Conservation (phyloP, 768 basidiomycete species). For the Leccinum ochraceum region DNA sequence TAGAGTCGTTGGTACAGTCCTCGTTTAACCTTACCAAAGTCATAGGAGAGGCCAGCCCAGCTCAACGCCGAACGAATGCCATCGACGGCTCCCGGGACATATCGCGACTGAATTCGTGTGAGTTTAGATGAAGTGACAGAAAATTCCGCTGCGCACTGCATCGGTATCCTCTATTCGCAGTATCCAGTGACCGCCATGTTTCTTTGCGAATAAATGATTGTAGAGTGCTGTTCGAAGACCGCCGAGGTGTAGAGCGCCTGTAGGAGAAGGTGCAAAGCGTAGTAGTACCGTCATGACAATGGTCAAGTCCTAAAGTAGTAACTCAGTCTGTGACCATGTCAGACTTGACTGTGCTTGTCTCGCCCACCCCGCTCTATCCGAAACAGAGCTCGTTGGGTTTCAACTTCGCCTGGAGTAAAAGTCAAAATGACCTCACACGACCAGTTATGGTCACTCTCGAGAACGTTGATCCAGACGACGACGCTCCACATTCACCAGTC, state of each 20-base stretch:
- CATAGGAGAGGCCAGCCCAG: constrained; percentile 92
- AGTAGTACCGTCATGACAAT: constrained; percentile 55
- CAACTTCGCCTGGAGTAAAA: constrained; percentile 31
- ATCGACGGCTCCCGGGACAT: constrained; percentile 84
- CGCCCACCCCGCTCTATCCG: constrained; percentile 31
- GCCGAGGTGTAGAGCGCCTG: constrained; percentile 91
- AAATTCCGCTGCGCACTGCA: constrained; percentile 52
- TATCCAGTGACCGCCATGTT: constrained; percentile 85
- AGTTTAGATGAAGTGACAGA: not conserved
- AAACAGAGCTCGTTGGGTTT: constrained; percentile 26
- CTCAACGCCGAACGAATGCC: constrained; percentile 71
- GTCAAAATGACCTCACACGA: constrained; percentile 27
- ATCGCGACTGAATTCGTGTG: constrained; percentile 56
- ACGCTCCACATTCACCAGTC: constrained; percentile 26
- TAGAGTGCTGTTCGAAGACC: constrained; percentile 93
- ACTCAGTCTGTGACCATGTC: constrained; percentile 16
- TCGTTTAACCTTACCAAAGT: constrained; percentile 64
- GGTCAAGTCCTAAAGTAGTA: not conserved
- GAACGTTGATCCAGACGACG: constrained; percentile 25
- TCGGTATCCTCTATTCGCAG: constrained; percentile 96
- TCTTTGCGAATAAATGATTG: constrained; percentile 84
- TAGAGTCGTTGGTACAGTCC: not conserved
- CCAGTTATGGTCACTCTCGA: constrained; percentile 37
- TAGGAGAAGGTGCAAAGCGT: constrained; percentile 97
- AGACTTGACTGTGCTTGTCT: constrained; percentile 35